These are phyloP conservation scores for Arabidopsis suecica DNA, from an alignment of 345 rosid genomes.

Conservation along the genomic window DNA sequence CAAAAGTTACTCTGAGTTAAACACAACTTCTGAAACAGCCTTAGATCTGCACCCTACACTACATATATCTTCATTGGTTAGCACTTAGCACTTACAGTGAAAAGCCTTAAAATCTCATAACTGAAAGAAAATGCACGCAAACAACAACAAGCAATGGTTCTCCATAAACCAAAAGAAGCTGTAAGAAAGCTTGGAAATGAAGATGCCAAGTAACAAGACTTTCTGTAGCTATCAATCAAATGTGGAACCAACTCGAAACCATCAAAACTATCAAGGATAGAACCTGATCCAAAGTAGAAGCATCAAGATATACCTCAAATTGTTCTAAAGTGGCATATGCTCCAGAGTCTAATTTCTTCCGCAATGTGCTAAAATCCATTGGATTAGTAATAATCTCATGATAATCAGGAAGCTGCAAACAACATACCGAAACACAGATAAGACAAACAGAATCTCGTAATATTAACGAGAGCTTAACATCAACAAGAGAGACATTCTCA, in stretches of 20 bases:
- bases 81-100: no score
- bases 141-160: constrained; percentile 14
- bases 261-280: constrained; percentile 4
- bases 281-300: neutral
- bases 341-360: constrained; percentile 70
- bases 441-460: constrained; percentile 17
- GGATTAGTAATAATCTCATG: constrained; percentile 81
- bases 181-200: neutral
- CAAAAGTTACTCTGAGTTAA: neutral
- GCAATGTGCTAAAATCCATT: constrained; percentile 85
- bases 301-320: constrained; percentile 67
- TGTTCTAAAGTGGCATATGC: constrained; percentile 79
- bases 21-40: constrained; percentile 21
- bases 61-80: constrained; percentile 12
- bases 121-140: constrained; percentile 11
- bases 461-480: constrained; percentile 18
- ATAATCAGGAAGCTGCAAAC: constrained; percentile 92
- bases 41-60: constrained; percentile 2
- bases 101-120: neutral
- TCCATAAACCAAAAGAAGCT: constrained; percentile 4
- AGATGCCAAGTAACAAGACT: constrained; percentile 15
- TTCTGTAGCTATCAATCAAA: constrained; percentile 31
- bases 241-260: constrained; percentile 10
- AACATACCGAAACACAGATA: constrained; percentile 33
- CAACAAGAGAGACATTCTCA: constrained; percentile 36